Evolutionary conservation across 1,284 basidiomycete genomes (phyloP).

Genomic region (Grifola frondosa): DNA sequence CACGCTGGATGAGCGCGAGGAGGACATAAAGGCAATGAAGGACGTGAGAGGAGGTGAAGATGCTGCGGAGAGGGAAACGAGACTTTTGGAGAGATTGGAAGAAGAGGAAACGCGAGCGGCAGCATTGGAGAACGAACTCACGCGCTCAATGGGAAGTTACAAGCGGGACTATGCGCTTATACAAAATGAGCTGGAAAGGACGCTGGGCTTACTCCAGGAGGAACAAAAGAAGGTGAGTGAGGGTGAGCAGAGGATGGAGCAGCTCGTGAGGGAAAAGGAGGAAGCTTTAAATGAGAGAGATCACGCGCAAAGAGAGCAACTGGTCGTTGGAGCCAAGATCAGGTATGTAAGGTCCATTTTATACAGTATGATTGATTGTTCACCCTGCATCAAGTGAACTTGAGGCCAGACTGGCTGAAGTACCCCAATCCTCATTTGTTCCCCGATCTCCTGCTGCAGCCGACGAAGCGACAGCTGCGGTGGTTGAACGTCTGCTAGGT

Average conservation of each 20-base stretch:
- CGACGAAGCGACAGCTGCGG: constrained; percentile 20
- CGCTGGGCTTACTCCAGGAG: constrained; percentile 42
- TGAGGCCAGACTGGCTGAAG: constrained; percentile 16
- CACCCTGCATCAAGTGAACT: constrained; percentile 17
- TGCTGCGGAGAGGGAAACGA: constrained; percentile 17
- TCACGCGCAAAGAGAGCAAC: constrained; percentile 31
- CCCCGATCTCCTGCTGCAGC: constrained; percentile 5
- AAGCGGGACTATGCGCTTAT: constrained; percentile 20
- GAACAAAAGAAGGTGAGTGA: constrained; percentile 41
- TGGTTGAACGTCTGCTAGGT: constrained; percentile 54
- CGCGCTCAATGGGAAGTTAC: constrained; percentile 12
- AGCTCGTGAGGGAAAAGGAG: constrained; percentile 46
- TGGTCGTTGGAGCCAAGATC: constrained; percentile 29
- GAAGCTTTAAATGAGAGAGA: constrained; percentile 44
- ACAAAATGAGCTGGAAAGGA: constrained; percentile 31
- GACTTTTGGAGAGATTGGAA: constrained; percentile 24
- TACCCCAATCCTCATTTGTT: constrained; percentile 4
- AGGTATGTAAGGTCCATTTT: constrained; percentile 26
- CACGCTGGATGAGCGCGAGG: constrained; percentile 52
- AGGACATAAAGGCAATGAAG: constrained; percentile 50
- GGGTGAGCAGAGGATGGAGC: constrained; percentile 36
- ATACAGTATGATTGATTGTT: neutral
- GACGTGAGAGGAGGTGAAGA: constrained; percentile 17
- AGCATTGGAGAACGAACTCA: constrained; percentile 27
- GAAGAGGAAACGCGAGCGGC: constrained; percentile 22